Evolutionary conservation across 1,284 basidiomycete genomes (phyloP), one percentile per base, ranked within the genome.

Genomic region (Ceratobasidium sp.): DNA sequence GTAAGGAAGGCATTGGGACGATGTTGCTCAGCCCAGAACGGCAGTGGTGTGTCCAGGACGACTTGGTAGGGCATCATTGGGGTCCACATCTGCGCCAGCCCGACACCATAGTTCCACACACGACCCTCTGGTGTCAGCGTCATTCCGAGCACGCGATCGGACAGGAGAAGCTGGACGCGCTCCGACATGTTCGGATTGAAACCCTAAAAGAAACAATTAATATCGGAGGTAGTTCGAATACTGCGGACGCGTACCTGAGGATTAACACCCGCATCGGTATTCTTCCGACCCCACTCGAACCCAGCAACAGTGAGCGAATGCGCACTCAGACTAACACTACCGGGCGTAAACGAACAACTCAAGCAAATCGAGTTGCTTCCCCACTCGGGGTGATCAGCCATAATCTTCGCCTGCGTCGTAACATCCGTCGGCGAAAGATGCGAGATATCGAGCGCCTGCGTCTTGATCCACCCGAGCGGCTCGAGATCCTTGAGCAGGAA

Each of bases 161-260:
- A 98, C 26, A 99, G 88, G 79, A 99, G 87, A 56, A 99, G 88
- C 85, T 99, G 98, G 38, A 98, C 96, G 46, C 96, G 92, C 84
- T 98, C 97, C 2, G 96, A 97, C 97, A 99, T 99, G 81, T 94
- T 96, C 38, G 96, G 94, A 84, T 97, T 98, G 88, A 97, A 99
- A 59, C 96, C 96, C 85, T 91, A 77, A 40, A 73, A 12, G 71
- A 42, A 46, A 52, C 48, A 33, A 28, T 66, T 15, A 69, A 80
- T 78, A 26, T 78, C 67, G 48, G 77, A 83, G 84, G 77, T 64
- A 68, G 75, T 44, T 50, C 38, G 17, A 44, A 48, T 64, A 42
- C n/a, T 52, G 74, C 64, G 77, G 56, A 81, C 78, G 84, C 88
- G 82, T 81, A 91, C 90, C 4, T 91, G 88, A 81, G 95, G 93